A percentile compares a stretch with the other conserved stretches of the same genome.
These are phyloP conservation scores for Sporothrix pallida DNA, from an alignment of 2,329 filamentous ascomycete genomes.

Conservation along the genomic window DNA sequence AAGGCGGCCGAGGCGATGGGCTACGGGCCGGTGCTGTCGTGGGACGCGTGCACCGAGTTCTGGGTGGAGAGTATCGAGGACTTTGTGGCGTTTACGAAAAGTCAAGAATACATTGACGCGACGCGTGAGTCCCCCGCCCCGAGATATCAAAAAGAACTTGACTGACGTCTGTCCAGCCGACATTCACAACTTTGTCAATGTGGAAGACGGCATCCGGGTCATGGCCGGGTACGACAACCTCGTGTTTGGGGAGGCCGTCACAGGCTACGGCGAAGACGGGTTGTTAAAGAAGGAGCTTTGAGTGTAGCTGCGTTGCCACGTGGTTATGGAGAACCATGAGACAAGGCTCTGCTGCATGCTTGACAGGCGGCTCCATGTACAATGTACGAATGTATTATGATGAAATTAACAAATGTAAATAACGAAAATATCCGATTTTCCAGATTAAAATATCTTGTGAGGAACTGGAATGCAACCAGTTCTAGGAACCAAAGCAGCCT, in stretches of 20 bases:
- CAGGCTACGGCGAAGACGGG: neutral
- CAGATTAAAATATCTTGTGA: too few species aligned
- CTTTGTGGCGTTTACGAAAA: slow-evolving; percentile 20
- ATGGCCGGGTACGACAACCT: slow-evolving; percentile 6
- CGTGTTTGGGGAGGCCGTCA: slow-evolving; percentile 2
- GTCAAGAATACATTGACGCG: slow-evolving; percentile 16
- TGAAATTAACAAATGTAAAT: neutral
- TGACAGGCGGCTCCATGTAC: neutral
- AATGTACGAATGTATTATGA: neutral
- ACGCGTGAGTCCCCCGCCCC: neutral
- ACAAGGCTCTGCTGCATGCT: neutral
- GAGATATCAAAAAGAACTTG: too few species aligned
- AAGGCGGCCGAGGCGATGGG: slow-evolving; percentile 14
- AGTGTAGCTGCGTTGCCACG: neutral
- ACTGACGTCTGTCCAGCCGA: neutral
- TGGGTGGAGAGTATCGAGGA: neutral
- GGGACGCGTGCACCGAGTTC: slow-evolving; percentile 21
- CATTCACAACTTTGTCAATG: slow-evolving; percentile 16
- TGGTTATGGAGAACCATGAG: neutral
- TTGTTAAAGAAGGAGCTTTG: neutral
- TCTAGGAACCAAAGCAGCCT: neutral
- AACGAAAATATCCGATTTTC: too few species aligned
- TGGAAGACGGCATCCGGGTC: slow-evolving; percentile 14
- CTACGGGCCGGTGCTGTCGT: slow-evolving; percentile 12
- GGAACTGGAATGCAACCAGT: too few species aligned